A percentile compares a stretch with the other conserved stretches of the same genome.
phyloP scores from a whole-genome alignment of 345 rosid genomes.

The Chamaenerion angustifolium region DNA sequence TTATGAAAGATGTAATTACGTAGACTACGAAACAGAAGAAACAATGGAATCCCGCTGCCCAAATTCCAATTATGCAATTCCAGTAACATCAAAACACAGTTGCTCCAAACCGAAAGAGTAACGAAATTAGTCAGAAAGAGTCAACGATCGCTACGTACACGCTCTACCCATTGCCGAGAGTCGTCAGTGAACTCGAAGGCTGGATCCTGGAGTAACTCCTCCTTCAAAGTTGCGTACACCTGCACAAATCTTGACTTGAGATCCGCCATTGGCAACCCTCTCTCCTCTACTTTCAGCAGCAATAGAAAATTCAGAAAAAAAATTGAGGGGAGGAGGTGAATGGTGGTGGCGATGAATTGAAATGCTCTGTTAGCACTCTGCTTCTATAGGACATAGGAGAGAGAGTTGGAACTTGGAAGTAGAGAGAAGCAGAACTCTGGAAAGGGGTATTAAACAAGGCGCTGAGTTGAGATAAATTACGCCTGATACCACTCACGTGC shows the following conservation, averaged over 20 bases:
- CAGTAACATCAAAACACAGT: too few relatives aligned
- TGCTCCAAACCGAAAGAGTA: neutral
- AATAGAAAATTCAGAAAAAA: neutral
- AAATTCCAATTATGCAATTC: too few relatives aligned
- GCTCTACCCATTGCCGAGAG: slow-evolving; percentile 72
- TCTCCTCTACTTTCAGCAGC: neutral
- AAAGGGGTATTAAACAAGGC: neutral
- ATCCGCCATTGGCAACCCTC: slow-evolving; percentile 45
- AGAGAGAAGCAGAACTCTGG: too few relatives aligned
- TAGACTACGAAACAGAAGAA: too few relatives aligned
- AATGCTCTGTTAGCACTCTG: neutral
- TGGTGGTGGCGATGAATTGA: neutral
- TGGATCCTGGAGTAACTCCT: slow-evolving; percentile 68
- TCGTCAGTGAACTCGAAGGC: slow-evolving; percentile 65
- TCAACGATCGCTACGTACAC: slow-evolving; percentile 17
- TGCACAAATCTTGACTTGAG: slow-evolving; percentile 50
- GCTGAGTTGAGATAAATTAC: neutral
- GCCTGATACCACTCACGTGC: neutral
- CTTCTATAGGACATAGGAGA: neutral
- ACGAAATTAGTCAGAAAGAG: neutral
- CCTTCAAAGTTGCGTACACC: slow-evolving; percentile 45
- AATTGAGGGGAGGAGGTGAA: neutral
- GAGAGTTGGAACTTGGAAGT: neutral
- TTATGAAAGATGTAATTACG: too few relatives aligned
- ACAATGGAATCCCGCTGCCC: too few relatives aligned